Base-by-base conservation (phyloP, 2,329 filamentous ascomycete species). In the Cryphonectria parasitica region DNA sequence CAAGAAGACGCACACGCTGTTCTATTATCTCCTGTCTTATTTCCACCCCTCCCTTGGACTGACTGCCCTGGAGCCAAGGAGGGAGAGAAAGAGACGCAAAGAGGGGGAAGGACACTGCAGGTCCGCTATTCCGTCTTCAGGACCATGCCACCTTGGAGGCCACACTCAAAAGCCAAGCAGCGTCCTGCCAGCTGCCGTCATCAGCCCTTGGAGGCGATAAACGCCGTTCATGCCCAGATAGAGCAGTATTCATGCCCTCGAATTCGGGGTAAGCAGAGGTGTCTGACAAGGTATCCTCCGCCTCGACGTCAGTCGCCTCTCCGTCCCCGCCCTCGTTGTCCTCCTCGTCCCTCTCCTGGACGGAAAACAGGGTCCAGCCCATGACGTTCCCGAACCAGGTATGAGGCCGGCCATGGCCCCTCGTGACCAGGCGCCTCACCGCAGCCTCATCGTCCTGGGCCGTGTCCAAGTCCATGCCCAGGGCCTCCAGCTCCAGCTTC, bases 161-260 rank as follows among this genome's bases (percentile, higher is more conserved):
- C 73, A 92, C 88, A 73, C 85, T 90, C 69, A 92, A 79, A 63
- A 92, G 79, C 90, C 90, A 92, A 22, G 89, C 89, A 36, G 89
- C 90, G 78, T 92, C 90, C 70, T 87, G 85, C 90, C 89, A 91
- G 11, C 86, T 86, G 22, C 88, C 88, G 60, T 88, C 85, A 66
- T 90, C 85, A 11, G 83, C 81, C 58, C 84, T 84, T 77, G 87
- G 77, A 15, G 85, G 82, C 28, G 83, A 83, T 54, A 89, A 80
- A 13, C 79, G 79, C 34, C 45, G 28, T 31, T 56, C 25, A 64
- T 87, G 84, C 64, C 84, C 82, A 0, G 82, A 77, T n/a, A 78
- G 69, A 41, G 77, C 80, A 3, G 81, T 78, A 39, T 39, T 39
- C 66, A 83, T 77, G 58, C 82, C 83, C 73, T 83, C 83, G 36